phyloP scores from a whole-genome alignment of 306 rosid genomes.

The Lablab purpureus region DNA sequence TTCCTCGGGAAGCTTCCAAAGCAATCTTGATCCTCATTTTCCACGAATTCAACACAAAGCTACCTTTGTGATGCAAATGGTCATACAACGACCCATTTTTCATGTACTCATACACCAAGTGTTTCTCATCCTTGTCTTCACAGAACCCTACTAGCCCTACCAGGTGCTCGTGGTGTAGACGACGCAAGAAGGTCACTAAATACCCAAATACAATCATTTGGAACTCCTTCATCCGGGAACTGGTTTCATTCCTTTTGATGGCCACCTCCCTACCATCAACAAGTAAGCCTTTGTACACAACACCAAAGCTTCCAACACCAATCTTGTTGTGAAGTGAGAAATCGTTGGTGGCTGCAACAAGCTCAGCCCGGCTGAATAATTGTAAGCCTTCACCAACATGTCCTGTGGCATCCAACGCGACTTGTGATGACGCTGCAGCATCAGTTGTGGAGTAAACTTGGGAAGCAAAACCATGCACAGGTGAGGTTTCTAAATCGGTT shows the following conservation, averaged over 20 bases:
- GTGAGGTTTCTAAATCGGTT: neutral
- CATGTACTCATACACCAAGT: conserved; percentile 83
- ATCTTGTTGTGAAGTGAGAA: conserved; percentile 70
- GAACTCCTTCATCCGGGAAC: conserved; percentile 22
- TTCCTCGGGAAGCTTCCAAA: conserved; percentile 76
- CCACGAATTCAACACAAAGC: conserved; percentile 66
- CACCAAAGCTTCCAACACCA: conserved; percentile 89
- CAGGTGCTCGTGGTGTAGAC: conserved; percentile 64
- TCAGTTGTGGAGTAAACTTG: neutral
- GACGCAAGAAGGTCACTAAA: conserved; percentile 66
- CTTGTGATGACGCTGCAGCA: neutral
- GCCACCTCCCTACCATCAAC: conserved; percentile 80
- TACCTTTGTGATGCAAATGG: conserved; percentile 64
- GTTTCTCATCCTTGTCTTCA: conserved; percentile 71
- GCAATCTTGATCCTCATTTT: conserved; percentile 76
- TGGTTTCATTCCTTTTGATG: conserved; percentile 54
- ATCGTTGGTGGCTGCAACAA: conserved; percentile 64
- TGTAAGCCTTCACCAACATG: neutral
- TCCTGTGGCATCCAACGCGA: rapidly evolving
- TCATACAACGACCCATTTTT: conserved; percentile 69
- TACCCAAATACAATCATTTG: conserved; percentile 66
- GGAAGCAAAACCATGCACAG: neutral
- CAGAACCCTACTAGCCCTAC: conserved; percentile 79
- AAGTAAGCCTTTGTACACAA: conserved; percentile 75
- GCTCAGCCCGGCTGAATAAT: conserved; percentile 64